phyloP scores from a whole-genome alignment of 345 rosid genomes.

The Salix exigua region DNA sequence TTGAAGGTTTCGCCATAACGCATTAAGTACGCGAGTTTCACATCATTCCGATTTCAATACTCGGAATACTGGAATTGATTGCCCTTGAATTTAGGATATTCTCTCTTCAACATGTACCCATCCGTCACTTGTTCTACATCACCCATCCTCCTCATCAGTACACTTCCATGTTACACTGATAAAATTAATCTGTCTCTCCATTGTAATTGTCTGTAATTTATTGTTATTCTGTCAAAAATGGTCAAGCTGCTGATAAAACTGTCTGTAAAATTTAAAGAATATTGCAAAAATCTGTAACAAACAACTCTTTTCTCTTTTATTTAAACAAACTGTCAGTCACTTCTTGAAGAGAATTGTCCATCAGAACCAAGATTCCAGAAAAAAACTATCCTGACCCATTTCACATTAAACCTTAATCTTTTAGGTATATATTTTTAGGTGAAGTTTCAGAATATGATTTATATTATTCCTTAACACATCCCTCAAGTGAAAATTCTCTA shows the following conservation, averaged over 20 bases:
- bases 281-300: not conserved
- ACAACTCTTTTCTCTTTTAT: not conserved
- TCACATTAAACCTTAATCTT: too few relatives aligned
- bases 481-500: too few relatives aligned
- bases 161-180: not conserved
- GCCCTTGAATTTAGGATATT: too few relatives aligned
- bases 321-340: not conserved
- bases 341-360: not conserved
- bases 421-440: too few relatives aligned
- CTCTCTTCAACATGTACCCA: too few relatives aligned
- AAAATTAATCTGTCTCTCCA: not conserved
- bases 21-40: too few relatives aligned
- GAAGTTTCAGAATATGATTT: too few relatives aligned
- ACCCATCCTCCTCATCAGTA: too few relatives aligned
- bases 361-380: not conserved
- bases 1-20: rapidly evolving
- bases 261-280: not conserved
- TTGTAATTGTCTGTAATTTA: not conserved
- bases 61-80: too few relatives aligned
- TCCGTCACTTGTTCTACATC: too few relatives aligned
- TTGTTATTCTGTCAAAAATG: not conserved
- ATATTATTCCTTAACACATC: too few relatives aligned
- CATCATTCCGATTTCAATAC: too few relatives aligned
- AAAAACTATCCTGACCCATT: not conserved
- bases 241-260: not conserved